Percentiles rank a stretch among this genome's conserved stretches.
phyloP scores from a whole-genome alignment of 805 yeast genomes.

The Schizosaccharomyces lindneri region DNA sequence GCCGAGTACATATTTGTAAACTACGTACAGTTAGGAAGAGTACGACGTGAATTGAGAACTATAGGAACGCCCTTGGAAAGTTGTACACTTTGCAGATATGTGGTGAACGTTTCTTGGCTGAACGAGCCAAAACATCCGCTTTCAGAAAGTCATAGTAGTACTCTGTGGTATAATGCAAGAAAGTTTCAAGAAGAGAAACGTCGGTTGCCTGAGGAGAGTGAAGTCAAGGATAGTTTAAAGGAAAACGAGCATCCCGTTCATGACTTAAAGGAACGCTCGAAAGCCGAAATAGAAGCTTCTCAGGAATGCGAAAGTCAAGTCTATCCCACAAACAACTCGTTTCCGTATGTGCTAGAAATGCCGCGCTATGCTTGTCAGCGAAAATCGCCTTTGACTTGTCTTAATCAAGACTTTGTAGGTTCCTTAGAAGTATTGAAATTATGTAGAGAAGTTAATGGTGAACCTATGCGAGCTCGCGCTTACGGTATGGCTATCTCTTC shows the following conservation, averaged over 20 bases:
- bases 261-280: background rate
- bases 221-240: background rate
- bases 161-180: background rate
- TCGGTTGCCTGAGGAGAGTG: background rate
- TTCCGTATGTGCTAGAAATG: background rate
- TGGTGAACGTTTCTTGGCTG: background rate
- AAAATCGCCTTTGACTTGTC: constrained; percentile 6
- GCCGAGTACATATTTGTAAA: background rate
- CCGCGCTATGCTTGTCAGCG: constrained; percentile 6
- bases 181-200: background rate
- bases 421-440: constrained; percentile 4
- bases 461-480: constrained; percentile 6
- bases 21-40: background rate
- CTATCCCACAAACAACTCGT: background rate
- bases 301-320: background rate
- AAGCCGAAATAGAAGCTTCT: background rate
- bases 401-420: constrained; percentile 4
- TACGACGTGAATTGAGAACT: background rate
- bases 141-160: background rate
- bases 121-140: background rate
- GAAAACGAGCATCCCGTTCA: background rate
- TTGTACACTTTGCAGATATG: background rate
- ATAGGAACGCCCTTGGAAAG: background rate
- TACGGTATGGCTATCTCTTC: constrained; percentile 8
- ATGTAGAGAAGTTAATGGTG: constrained; percentile 6